A percentile compares a stretch with the other conserved stretches of the same genome.
Conservation (phyloP, 1,284 basidiomycete species). For the Heterobasidion occidentale region DNA sequence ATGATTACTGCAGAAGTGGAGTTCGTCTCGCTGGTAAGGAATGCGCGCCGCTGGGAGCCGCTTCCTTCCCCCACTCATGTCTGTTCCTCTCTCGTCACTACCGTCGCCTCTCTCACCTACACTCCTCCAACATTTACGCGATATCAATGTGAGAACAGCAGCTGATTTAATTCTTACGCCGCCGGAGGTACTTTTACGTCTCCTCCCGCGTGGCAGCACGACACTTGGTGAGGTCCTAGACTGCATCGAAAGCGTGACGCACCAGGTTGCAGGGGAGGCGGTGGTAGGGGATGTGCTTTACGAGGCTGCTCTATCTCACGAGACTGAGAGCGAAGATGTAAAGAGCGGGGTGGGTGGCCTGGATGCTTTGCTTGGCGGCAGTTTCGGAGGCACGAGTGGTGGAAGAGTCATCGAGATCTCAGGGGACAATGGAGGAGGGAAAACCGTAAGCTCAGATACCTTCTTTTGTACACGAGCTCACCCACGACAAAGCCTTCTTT, state of each 20-base stretch:
- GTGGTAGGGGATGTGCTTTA: slow-evolving; percentile 32
- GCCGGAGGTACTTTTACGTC: slow-evolving; percentile 37
- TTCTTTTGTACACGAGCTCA: not conserved
- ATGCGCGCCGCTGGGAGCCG: no score
- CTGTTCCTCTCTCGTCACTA: slow-evolving; percentile 3
- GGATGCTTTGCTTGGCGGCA: slow-evolving; percentile 38
- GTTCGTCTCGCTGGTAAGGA: no score
- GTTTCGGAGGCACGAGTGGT: slow-evolving; percentile 29
- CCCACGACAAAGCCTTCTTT: not conserved
- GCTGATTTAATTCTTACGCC: slow-evolving; percentile 49
- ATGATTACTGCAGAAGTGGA: no score
- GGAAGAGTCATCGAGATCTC: slow-evolving; percentile 53
- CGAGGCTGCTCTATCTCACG: slow-evolving; percentile 11
- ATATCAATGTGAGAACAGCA: slow-evolving; percentile 46
- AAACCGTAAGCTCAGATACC: slow-evolving; percentile 38
- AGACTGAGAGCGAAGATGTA: slow-evolving; percentile 15
- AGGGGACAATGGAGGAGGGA: slow-evolving; percentile 53
- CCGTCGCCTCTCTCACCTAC: slow-evolving; percentile 14
- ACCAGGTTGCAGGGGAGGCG: slow-evolving; percentile 33
- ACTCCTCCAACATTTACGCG: slow-evolving; percentile 26
- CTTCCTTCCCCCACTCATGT: not conserved
- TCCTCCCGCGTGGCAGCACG: slow-evolving; percentile 38
- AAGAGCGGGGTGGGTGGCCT: slow-evolving; percentile 34
- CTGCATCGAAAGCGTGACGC: slow-evolving; percentile 30
- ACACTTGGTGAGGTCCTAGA: slow-evolving; percentile 39